Conservation (phyloP, 2,329 filamentous ascomycete genomes). For the Fusarium temperatum region DNA sequence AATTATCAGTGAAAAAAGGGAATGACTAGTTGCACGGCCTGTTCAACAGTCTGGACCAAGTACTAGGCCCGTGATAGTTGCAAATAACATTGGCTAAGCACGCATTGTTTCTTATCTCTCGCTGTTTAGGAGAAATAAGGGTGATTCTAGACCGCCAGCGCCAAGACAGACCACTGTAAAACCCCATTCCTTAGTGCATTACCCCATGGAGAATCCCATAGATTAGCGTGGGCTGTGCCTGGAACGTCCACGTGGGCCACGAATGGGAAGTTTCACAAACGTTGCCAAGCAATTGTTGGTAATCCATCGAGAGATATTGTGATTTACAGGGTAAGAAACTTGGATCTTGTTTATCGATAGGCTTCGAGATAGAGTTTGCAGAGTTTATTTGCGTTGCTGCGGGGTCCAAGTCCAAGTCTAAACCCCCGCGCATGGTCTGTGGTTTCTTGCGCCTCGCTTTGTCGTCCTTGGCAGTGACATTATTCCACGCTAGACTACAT, state of each 20-base stretch:
- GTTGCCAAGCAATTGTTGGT: background rate
- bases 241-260: background rate
- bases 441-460: background rate
- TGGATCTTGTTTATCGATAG: background rate
- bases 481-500: background rate
- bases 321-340: no score
- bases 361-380: background rate
- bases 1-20: background rate
- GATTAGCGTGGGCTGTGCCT: background rate
- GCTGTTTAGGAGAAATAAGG: background rate
- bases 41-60: background rate
- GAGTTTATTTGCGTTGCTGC: no score
- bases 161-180: background rate
- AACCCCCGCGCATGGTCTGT: background rate
- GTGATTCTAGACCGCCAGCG: background rate
- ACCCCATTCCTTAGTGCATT: background rate
- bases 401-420: background rate
- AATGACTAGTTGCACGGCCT: background rate
- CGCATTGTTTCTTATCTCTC: background rate
- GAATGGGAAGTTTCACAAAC: background rate
- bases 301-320: background rate
- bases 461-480: conserved; percentile 24
- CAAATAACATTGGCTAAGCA: background rate
- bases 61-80: background rate
- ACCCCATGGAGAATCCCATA: background rate